These are phyloP conservation scores for Boletus rubropictus DNA, from an alignment of 768 basidiomycete species.

Conservation along the genomic window DNA sequence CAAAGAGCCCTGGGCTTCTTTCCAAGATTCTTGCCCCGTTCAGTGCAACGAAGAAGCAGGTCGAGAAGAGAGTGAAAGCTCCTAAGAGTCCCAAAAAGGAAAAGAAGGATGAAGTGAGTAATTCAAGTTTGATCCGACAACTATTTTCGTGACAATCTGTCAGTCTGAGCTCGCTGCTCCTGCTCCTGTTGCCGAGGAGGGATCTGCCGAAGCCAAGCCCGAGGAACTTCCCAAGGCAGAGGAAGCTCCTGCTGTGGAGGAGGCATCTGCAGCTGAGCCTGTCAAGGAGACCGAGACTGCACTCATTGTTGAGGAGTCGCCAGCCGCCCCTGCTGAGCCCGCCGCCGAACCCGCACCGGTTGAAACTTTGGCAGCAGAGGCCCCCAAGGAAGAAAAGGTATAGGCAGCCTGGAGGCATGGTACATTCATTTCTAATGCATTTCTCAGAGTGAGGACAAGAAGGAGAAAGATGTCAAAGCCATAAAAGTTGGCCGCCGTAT, in stretches of 20 bases:
- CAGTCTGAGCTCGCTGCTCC: slow-evolving; percentile 32
- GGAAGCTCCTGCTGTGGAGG: slow-evolving; percentile 33
- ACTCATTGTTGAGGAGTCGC: slow-evolving; percentile 17
- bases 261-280: slow-evolving; percentile 42
- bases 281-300: slow-evolving; percentile 62
- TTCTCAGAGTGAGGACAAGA: slow-evolving; percentile 41
- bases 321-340: slow-evolving; percentile 25
- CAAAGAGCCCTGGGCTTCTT: slow-evolving; percentile 75
- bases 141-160: background rate
- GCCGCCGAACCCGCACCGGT: slow-evolving; percentile 28
- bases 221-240: slow-evolving; percentile 39
- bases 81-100: slow-evolving; percentile 78
- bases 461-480: slow-evolving; percentile 45
- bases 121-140: background rate
- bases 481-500: slow-evolving; percentile 75
- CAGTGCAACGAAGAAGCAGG: slow-evolving; percentile 50
- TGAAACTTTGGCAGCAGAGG: slow-evolving; percentile 34
- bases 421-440: background rate
- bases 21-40: slow-evolving; percentile 75
- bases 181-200: slow-evolving; percentile 33
- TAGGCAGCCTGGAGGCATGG: background rate
- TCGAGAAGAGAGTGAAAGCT: slow-evolving; percentile 53
- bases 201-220: slow-evolving; percentile 23
- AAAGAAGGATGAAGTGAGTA: slow-evolving; percentile 66
- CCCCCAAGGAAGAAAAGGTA: slow-evolving; percentile 60